A percentile compares a stretch with the other conserved stretches of the same genome.
These are phyloP conservation scores for Verruconis gallopava DNA, from an alignment of 2,329 filamentous ascomycete species.

Conservation along the genomic window DNA sequence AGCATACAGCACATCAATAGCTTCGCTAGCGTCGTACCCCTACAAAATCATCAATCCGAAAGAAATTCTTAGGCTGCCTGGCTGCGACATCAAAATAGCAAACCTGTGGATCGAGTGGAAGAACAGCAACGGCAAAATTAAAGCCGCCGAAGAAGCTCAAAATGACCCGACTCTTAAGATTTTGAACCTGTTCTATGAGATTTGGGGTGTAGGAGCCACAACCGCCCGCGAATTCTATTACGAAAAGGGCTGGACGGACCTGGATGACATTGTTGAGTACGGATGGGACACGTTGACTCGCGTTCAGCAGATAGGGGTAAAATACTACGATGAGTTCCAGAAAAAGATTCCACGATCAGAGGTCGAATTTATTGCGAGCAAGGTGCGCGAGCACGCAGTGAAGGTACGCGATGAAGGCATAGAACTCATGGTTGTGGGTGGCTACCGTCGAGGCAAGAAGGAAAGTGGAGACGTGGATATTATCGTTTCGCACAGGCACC, in stretches of 20 bases:
- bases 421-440: slow-evolving; percentile 58
- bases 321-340: slow-evolving; percentile 80
- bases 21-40: slow-evolving; percentile 71
- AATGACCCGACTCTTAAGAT: slow-evolving; percentile 50
- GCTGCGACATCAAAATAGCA: slow-evolving; percentile 70
- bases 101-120: slow-evolving; percentile 66
- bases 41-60: slow-evolving; percentile 33
- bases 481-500: slow-evolving; percentile 65
- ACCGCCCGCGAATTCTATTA: slow-evolving; percentile 74
- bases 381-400: slow-evolving; percentile 55
- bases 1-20: slow-evolving; percentile 80
- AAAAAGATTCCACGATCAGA: slow-evolving; percentile 59
- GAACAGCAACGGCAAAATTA: slow-evolving; percentile 43
- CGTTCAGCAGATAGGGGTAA: slow-evolving; percentile 85
- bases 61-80: slow-evolving; percentile 47
- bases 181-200: slow-evolving; percentile 61
- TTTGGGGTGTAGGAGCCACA: slow-evolving; percentile 82
- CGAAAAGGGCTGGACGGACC: slow-evolving; percentile 61
- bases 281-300: slow-evolving; percentile 65
- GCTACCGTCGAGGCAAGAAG: slow-evolving; percentile 67
- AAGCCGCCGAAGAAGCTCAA: slow-evolving; percentile 51
- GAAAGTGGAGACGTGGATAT: slow-evolving; percentile 74
- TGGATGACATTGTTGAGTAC: slow-evolving; percentile 75
- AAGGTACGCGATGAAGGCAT: slow-evolving; percentile 41
- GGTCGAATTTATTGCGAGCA: slow-evolving; percentile 53